phyloP scores from a whole-genome alignment of 139 green algal genomes.

The Chlorella sp. region DNA sequence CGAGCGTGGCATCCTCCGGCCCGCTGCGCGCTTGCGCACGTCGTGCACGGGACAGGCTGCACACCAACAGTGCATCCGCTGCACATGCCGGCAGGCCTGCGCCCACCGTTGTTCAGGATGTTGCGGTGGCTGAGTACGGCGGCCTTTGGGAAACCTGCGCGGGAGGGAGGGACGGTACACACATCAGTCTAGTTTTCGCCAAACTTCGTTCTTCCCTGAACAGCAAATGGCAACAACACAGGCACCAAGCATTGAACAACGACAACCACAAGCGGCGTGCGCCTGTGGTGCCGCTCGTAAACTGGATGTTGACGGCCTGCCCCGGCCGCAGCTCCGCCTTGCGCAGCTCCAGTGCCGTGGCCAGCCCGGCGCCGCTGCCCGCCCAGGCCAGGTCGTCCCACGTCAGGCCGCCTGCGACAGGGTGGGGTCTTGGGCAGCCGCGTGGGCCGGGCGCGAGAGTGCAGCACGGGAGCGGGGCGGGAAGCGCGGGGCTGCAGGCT shows the following conservation, averaged over 20 bases:
- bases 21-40: too few relatives aligned
- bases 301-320: constrained; percentile 44
- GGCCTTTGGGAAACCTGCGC: constrained; percentile 33
- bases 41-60: too few relatives aligned
- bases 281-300: constrained; percentile 37
- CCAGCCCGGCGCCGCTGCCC: neutral
- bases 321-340: neutral
- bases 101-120: constrained; percentile 43
- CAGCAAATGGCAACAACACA: neutral
- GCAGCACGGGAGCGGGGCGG: neutral
- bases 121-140: constrained; percentile 36
- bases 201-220: constrained; percentile 18
- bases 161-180: too few relatives aligned
- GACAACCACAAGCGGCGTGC: neutral
- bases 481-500: neutral
- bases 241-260: neutral
- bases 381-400: constrained; percentile 15
- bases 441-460: too few relatives aligned
- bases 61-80: too few relatives aligned
- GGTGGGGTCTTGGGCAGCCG: neutral
- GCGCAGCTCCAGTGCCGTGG: neutral
- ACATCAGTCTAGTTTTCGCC: too few relatives aligned
- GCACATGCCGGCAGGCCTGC: too few relatives aligned
- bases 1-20: too few relatives aligned
- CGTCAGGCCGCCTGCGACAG: neutral